Evolutionary conservation across 2,329 filamentous ascomycete species (phyloP), one percentile per base, ranked within the genome.

Genomic region (Ampelomyces quisqualis): DNA sequence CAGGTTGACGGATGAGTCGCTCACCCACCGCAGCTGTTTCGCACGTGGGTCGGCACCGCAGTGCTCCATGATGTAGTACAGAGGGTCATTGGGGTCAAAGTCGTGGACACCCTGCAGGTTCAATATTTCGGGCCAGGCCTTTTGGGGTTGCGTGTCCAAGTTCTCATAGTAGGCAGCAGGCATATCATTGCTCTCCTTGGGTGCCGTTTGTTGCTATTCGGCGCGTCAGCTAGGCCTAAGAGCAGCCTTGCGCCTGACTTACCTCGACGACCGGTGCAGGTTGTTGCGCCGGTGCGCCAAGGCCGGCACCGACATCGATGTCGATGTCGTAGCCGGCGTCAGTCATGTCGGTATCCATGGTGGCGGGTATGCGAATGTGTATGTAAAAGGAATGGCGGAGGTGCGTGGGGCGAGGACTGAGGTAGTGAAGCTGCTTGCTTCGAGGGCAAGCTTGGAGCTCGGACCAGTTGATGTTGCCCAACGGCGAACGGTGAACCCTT

Each of bases 1-100:
- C 38, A 96, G 75, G 64, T 97, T 97, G 48, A 89, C 88, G 0
- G 89, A 91, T 5, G 81, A 84, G 68, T 98, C 93, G 65, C 97
- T 88, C 53, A 98, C 89, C 93, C 93, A 98, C 71, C 97, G 90
- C 49, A 96, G 76, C 47, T 59, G 51, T 34, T 62, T 63, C 28
- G 61, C 80, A 77, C 40, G 79, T 73, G 41, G 83, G 74, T 37
- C 72, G 61, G 40, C 77, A 74, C 71, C 58, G 15, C 79, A 89
- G 65, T 93, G 80, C 49, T 87, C 77, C 33, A 75, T 70, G 7
- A 88, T 80, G 57, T 90, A 96, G 44, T 78, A 75, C 55, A 86
- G 84, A 56, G 97, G 85, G 50, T 95, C 82, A 40, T 82, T 78
- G 19, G 90, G 90, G 21, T 85, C 88, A 63, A 97, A 74, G 29